These are phyloP conservation scores for Penicillium macrosclerotiorum DNA, from an alignment of 495 filamentous ascomycete genomes.

Conservation along the genomic window DNA sequence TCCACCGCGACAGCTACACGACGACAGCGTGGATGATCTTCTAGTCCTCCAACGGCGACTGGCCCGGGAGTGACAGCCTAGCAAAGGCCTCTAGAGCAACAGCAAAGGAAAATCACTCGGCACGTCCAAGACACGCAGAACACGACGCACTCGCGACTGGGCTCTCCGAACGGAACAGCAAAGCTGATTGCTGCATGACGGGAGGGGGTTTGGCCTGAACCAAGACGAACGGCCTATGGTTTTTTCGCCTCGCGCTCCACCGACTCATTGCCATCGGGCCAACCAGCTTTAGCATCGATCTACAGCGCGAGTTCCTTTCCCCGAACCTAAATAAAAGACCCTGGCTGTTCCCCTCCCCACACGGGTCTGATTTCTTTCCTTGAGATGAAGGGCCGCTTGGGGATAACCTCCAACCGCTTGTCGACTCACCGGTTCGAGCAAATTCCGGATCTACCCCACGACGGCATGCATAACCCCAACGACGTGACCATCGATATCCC, in stretches of 20 bases:
- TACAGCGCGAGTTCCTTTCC: not conserved
- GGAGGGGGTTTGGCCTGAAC: too few relatives aligned
- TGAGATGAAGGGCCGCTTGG: slow-evolving; percentile 35
- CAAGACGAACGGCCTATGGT: not conserved
- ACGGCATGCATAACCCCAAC: slow-evolving; percentile 47
- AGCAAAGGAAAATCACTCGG: not conserved
- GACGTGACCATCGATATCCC: slow-evolving; percentile 63
- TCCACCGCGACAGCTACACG: slow-evolving; percentile 4
- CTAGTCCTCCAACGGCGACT: slow-evolving; percentile 4
- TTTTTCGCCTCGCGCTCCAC: slow-evolving; percentile 3
- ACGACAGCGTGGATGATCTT: slow-evolving; percentile 10
- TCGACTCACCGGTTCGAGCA: slow-evolving; percentile 47
- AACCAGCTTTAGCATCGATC: slow-evolving; percentile 9
- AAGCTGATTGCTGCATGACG: too few relatives aligned
- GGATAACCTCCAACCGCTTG: slow-evolving; percentile 37
- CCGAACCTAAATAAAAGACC: slow-evolving; percentile 14
- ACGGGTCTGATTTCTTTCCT: not conserved
- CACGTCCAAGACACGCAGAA: not conserved
- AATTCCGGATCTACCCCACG: slow-evolving; percentile 38
- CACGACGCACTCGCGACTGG: not conserved
- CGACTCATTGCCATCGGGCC: not conserved
- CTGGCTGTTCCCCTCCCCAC: not conserved
- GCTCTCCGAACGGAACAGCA: not conserved
- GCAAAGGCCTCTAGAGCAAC: slow-evolving; percentile 2
- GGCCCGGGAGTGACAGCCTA: slow-evolving; percentile 6